phyloP scores from a whole-genome alignment of 2,329 filamentous ascomycete species.

The Fusarium sp. region DNA sequence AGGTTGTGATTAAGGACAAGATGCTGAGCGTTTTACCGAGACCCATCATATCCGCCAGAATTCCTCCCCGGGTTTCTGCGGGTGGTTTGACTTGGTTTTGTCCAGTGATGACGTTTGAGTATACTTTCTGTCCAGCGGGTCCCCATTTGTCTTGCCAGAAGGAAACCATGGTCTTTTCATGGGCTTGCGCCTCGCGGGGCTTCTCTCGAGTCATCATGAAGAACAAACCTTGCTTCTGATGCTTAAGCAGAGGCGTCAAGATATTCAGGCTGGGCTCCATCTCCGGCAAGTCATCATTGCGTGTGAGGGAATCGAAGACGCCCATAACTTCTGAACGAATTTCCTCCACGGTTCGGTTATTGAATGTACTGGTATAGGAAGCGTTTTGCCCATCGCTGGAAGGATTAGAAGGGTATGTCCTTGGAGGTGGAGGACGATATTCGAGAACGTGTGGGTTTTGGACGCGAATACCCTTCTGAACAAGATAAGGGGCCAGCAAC shows the following conservation, averaged over 20 bases:
- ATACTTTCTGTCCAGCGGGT: constrained; percentile 68
- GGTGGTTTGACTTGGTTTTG: constrained; percentile 71
- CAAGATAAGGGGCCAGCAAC: constrained; percentile 74
- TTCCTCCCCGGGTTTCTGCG: constrained; percentile 77
- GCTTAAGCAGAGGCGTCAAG: constrained; percentile 77
- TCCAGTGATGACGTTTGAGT: constrained; percentile 88
- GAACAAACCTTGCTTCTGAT: constrained; percentile 90
- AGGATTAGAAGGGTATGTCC: constrained; percentile 48
- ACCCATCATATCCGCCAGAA: constrained; percentile 89
- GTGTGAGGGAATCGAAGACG: constrained; percentile 88
- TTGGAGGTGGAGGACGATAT: constrained; percentile 58
- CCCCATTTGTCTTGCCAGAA: constrained; percentile 78
- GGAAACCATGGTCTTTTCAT: constrained; percentile 74
- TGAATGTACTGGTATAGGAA: constrained; percentile 49
- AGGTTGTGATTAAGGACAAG: constrained; percentile 79
- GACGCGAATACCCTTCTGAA: constrained; percentile 77
- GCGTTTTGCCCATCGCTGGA: constrained; percentile 47
- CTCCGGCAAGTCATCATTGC: constrained; percentile 80
- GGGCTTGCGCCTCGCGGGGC: constrained; percentile 68
- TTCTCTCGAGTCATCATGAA: constrained; percentile 88
- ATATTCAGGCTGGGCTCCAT: constrained; percentile 75
- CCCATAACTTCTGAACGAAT: constrained; percentile 85
- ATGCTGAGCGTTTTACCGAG: constrained; percentile 90
- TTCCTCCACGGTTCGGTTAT: constrained; percentile 81
- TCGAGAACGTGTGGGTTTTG: constrained; percentile 80